Base-by-base conservation (phyloP, 164 flowering plant species). In the Annona squamosa region DNA sequence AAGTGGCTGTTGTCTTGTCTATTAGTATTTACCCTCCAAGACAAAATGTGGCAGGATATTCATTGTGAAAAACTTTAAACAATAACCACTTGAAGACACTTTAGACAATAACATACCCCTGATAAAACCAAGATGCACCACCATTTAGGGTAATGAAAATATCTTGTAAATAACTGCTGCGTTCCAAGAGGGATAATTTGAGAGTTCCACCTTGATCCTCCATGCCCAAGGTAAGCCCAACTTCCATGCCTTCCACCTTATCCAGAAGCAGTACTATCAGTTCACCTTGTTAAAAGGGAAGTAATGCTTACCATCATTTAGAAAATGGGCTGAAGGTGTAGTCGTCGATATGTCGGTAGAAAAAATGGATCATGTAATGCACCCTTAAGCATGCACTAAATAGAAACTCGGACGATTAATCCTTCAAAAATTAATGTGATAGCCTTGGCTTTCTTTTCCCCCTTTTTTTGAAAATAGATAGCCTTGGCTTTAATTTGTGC, bases 41-140 rank as follows among this genome's bases (percentile, higher is more conserved):
- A 16, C 59, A 52, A 7, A 16, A 52, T 52, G 13, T 52, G 9
- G 59, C 59, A 52, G 9, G 59, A 52, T 52, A 52, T 52, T 2
- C 59, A 52, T 52, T 16, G 13, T 5, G 13, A 52, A 52, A 26
- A 26, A 26, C 37, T 26, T 26, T 26, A 26, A 26, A 26, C 37
- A 26, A 26, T 26, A 26, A 26, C 37, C 37, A 26, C 37, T 9
- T 66, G 13, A 44, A 42, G 59, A 1, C 44, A 66, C 44, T 10
- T n/a, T 67, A 48, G 67, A 48, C 17, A 1, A 71, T 63, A 45
- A 56, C 79, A 62, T 87, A 95, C 99, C 94, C 96, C 87, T 92
- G 97, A 85, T 95, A 95, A 70, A 95, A 83, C 99, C 99, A 95
- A 45, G 99, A 92, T 26, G 97, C 94, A 77, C 99, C 99, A 67